Evolutionary conservation across 73 alveolate genomes (phyloP).

Genomic region (Breviolum minutum): DNA sequence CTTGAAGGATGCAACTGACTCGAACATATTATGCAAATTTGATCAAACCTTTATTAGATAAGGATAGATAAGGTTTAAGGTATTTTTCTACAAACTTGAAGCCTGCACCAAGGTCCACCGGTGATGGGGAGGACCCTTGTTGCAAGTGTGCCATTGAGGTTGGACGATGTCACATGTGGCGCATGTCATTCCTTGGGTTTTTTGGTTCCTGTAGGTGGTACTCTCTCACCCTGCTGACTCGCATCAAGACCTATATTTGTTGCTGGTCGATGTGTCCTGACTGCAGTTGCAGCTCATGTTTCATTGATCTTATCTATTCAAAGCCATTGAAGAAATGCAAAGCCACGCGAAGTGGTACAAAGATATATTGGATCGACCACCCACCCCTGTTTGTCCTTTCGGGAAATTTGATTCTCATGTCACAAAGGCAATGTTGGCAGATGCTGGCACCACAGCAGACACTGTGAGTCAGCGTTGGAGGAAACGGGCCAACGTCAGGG

Average conservation of each 20-base stretch:
- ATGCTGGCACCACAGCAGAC: slow-evolving; percentile 83
- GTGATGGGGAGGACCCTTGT: slow-evolving; percentile 14
- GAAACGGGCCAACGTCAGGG: slow-evolving; percentile 33
- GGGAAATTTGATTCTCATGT: background rate
- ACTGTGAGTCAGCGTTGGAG: slow-evolving; percentile 80
- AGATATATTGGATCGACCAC: background rate
- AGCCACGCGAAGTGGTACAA: too few species aligned
- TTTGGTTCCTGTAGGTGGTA: slow-evolving; percentile 3
- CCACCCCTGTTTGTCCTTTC: background rate
- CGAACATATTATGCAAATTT: too few species aligned
- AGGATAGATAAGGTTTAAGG: too few species aligned
- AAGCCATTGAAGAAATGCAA: too few species aligned
- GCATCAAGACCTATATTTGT: slow-evolving; percentile 45
- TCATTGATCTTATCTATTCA: background rate
- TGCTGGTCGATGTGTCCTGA: slow-evolving; percentile 61
- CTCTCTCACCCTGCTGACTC: slow-evolving; percentile 66
- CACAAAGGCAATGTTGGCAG: slow-evolving; percentile 86
- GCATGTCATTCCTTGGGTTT: background rate
- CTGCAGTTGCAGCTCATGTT: background rate
- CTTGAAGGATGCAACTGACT: too few species aligned
- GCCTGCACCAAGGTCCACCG: slow-evolving; percentile 7
- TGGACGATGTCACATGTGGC: background rate
- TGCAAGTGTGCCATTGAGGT: slow-evolving; percentile 59
- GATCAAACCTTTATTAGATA: too few species aligned
- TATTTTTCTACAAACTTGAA: background rate